Evolutionary conservation across 768 basidiomycete genomes (phyloP).

Genomic region (Coprinopsis cinerea): DNA sequence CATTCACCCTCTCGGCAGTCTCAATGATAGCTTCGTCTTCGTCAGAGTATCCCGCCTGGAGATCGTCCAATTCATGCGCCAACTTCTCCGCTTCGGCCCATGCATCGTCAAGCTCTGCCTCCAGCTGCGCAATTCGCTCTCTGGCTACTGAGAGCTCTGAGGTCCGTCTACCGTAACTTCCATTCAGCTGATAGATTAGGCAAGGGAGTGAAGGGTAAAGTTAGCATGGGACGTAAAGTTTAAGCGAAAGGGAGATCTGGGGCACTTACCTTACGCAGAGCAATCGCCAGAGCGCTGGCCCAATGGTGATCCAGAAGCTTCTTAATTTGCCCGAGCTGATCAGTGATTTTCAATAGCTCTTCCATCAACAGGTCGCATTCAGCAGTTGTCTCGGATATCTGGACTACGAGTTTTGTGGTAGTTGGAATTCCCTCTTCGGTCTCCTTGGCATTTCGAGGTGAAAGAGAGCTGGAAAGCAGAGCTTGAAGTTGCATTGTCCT

Average conservation of each 20-base stretch:
- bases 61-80: conserved; percentile 65
- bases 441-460: conserved; percentile 20
- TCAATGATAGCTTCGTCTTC: conserved; percentile 38
- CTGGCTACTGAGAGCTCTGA: conserved; percentile 47
- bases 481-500: conserved; percentile 70
- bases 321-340: conserved; percentile 61
- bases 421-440: conserved; percentile 32
- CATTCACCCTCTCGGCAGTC: conserved; percentile 38
- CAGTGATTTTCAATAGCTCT: conserved; percentile 50
- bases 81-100: conserved; percentile 75
- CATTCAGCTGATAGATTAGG: conserved; percentile 44
- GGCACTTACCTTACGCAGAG: conserved; percentile 55
- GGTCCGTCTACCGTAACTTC: conserved; percentile 61
- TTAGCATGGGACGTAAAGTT: conserved; percentile 6
- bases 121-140: conserved; percentile 45
- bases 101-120: conserved; percentile 72
- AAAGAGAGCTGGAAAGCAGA: conserved; percentile 45
- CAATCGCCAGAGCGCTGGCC: conserved; percentile 72
- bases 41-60: conserved; percentile 35
- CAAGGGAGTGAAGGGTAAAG: not conserved
- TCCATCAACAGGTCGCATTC: conserved; percentile 54
- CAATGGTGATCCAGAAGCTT: conserved; percentile 59
- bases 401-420: conserved; percentile 39
- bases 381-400: conserved; percentile 54
- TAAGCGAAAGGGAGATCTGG: conserved; percentile 5